Evolutionary conservation across 192 early-diverging fungal species (phyloP).

Genomic region (Linderina pennispora): DNA sequence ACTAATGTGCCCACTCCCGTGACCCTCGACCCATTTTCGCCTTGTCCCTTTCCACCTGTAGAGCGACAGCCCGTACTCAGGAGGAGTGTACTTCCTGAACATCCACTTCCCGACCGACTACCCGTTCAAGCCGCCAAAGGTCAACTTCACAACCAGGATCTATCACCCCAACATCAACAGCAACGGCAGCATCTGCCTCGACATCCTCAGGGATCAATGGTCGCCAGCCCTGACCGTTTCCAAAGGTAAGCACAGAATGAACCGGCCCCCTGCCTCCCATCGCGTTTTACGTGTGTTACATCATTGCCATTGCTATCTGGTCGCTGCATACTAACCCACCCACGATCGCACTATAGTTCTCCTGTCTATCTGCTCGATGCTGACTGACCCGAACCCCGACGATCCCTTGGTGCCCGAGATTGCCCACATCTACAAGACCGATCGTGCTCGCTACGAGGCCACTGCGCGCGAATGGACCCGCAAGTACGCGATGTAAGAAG

Average conservation of each 20-base stretch:
- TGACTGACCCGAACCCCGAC: constrained; percentile 98
- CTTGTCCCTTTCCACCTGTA: constrained; percentile 25
- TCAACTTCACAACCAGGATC: constrained; percentile 93
- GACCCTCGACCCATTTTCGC: constrained; percentile 49
- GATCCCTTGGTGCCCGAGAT: constrained; percentile 98
- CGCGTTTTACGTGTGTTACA: no score
- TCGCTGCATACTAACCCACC: no score
- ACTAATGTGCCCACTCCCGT: constrained; percentile 54
- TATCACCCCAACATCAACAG: constrained; percentile 99
- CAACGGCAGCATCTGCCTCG: constrained; percentile 97
- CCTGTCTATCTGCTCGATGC: constrained; percentile 95
- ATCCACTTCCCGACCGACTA: constrained; percentile 99
- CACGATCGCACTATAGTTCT: no score
- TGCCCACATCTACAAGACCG: constrained; percentile 97
- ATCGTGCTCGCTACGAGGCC: constrained; percentile 77
- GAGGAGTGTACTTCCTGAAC: constrained; percentile 94
- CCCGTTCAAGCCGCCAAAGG: constrained; percentile 98
- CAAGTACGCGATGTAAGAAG: constrained; percentile 69
- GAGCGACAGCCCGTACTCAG: constrained; percentile 86
- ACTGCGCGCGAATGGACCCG: constrained; percentile 94
- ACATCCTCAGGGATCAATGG: constrained; percentile 99
- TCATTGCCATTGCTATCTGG: no score
- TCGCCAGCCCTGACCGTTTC: constrained; percentile 97
- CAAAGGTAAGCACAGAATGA: no score
- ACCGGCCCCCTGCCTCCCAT: no score